Conservation (phyloP, 768 basidiomycete species). For the Tricholomella constricta region DNA sequence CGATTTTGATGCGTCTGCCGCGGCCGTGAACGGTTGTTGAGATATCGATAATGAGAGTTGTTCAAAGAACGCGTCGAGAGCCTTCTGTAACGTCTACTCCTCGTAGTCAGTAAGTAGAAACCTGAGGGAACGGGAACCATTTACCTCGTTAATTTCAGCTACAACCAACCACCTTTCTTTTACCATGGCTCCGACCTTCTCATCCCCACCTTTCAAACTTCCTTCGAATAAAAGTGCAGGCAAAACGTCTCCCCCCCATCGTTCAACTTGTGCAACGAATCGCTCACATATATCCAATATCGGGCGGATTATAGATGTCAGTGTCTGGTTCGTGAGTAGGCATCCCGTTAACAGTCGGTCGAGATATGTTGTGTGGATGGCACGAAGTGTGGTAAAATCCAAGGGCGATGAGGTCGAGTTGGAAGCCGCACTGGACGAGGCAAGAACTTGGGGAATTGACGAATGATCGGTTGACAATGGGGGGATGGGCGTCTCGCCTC, state of each 20-base stretch:
- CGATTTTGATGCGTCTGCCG: constrained; percentile 74
- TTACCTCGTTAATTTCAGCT: constrained; percentile 77
- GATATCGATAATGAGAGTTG: constrained; percentile 76
- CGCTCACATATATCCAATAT: constrained; percentile 84
- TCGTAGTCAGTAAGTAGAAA: neutral
- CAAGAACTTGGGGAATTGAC: constrained; percentile 11
- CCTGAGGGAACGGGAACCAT: constrained; percentile 11
- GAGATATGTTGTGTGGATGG: constrained; percentile 80
- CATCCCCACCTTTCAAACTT: constrained; percentile 59
- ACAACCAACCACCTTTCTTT: constrained; percentile 68
- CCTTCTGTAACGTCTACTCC: constrained; percentile 61
- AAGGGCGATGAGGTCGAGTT: constrained; percentile 44
- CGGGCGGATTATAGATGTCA: constrained; percentile 64
- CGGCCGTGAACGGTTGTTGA: constrained; percentile 64
- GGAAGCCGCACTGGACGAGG: constrained; percentile 28
- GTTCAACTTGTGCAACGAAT: constrained; percentile 85
- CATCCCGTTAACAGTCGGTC: constrained; percentile 79
- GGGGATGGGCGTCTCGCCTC: neutral
- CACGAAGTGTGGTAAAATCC: constrained; percentile 86
- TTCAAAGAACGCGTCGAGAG: constrained; percentile 79
- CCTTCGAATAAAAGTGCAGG: constrained; percentile 85
- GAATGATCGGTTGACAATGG: neutral
- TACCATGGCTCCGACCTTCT: constrained; percentile 71
- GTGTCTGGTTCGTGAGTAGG: constrained; percentile 64
- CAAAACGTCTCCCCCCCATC: constrained; percentile 91